Percentiles rank a stretch among this genome's conserved stretches.
phyloP scores from a whole-genome alignment of 2,329 filamentous ascomycete species.

The Drechslerella stenobrocha region DNA sequence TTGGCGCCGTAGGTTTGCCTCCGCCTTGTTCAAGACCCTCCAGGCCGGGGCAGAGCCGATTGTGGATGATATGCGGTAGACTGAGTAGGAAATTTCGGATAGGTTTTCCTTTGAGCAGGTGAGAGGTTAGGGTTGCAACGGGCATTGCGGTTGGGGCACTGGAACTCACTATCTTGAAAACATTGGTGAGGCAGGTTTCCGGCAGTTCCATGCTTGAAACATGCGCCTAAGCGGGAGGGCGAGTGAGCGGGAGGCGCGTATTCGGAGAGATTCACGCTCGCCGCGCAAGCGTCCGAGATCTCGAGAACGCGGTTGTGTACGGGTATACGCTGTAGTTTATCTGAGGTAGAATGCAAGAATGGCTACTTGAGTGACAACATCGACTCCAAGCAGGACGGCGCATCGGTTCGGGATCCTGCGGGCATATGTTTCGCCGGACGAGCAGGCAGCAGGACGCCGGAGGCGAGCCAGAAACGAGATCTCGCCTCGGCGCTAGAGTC shows the following conservation, averaged over 20 bases:
- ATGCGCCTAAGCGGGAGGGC: constrained; percentile 44
- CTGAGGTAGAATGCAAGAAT: constrained; percentile 24
- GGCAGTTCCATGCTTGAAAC: constrained; percentile 48
- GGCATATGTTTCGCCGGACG: constrained; percentile 25
- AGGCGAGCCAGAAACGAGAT: constrained; percentile 6
- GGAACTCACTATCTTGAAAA: constrained; percentile 48
- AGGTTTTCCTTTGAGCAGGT: constrained; percentile 41
- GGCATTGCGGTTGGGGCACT: neutral
- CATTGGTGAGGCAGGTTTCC: constrained; percentile 48
- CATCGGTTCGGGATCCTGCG: constrained; percentile 48
- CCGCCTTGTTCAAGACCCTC: constrained; percentile 37
- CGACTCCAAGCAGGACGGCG: constrained; percentile 43
- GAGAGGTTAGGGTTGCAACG: constrained; percentile 25
- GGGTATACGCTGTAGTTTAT: constrained; percentile 43
- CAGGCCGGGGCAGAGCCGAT: constrained; percentile 42
- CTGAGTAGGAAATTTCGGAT: constrained; percentile 41
- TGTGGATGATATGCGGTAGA: constrained; percentile 41
- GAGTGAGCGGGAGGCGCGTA: constrained; percentile 30
- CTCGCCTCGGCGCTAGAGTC: constrained; percentile 16
- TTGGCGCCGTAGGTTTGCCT: constrained; percentile 35
- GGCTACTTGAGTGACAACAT: constrained; percentile 41
- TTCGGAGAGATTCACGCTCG: constrained; percentile 26
- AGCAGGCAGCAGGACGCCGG: neutral
- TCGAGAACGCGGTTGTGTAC: constrained; percentile 42
- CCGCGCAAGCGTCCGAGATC: constrained; percentile 45